Evolutionary conservation across 371 early-diverging fungal species (phyloP).

Genomic region (Haplosporangium sp.): DNA sequence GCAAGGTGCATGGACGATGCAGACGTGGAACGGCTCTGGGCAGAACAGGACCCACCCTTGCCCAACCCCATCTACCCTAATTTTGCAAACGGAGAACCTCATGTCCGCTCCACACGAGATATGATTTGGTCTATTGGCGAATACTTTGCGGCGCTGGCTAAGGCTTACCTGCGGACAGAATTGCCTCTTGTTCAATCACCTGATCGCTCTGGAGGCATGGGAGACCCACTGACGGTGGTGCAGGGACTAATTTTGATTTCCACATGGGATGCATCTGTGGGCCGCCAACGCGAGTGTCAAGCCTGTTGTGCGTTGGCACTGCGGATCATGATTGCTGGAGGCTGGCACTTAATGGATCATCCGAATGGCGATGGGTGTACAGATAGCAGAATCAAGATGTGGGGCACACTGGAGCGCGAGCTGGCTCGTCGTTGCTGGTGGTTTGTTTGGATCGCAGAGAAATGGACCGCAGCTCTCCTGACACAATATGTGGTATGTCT

Average conservation of each 20-base stretch:
- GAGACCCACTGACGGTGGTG: slow-evolving; percentile 53
- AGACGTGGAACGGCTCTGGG: slow-evolving; percentile 51
- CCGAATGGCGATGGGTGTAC: slow-evolving; percentile 54
- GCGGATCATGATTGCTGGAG: slow-evolving; percentile 55
- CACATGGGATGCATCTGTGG: slow-evolving; percentile 52
- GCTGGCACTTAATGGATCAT: slow-evolving; percentile 55
- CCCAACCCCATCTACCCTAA: slow-evolving; percentile 48
- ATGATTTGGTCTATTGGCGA: slow-evolving; percentile 55
- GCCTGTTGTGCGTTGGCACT: slow-evolving; percentile 51
- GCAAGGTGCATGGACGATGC: slow-evolving; percentile 50
- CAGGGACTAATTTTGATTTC: slow-evolving; percentile 53
- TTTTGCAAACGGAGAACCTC: slow-evolving; percentile 48
- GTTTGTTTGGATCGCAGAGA: slow-evolving; percentile 49
- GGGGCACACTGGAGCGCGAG: slow-evolving; percentile 55
- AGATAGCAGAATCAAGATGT: slow-evolving; percentile 51
- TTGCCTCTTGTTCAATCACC: slow-evolving; percentile 52
- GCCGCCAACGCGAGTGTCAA: slow-evolving; percentile 53
- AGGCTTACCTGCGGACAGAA: slow-evolving; percentile 50
- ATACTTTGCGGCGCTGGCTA: slow-evolving; percentile 50
- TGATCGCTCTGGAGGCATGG: slow-evolving; percentile 49
- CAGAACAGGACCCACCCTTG: slow-evolving; percentile 50
- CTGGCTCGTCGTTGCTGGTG: slow-evolving; percentile 57
- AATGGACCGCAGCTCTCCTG: slow-evolving; percentile 50
- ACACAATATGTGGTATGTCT: slow-evolving; percentile 54
- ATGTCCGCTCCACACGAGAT: slow-evolving; percentile 44